Base-by-base conservation (phyloP, 73 alveolate genomes). In the Stentor roeselii region DNA sequence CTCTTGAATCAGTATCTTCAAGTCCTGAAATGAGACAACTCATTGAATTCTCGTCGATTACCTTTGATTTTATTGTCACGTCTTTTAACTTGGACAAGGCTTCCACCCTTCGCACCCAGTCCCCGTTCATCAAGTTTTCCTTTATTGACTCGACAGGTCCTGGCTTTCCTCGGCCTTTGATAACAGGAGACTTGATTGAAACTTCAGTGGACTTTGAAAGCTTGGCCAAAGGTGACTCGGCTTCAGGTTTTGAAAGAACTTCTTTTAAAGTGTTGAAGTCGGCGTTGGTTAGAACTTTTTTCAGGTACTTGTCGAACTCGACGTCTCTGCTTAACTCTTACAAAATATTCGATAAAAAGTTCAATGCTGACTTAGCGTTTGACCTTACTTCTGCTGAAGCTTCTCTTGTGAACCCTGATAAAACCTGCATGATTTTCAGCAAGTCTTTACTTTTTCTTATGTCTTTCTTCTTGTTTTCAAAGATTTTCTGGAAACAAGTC, bases 301-400 rank as follows among this genome's bases (percentile, higher is more conserved):
- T 67, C 41, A 67, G 34, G 21, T 21, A 34, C 34, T 67, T 67
- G 34, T 67, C 80, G 37, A 67, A 67, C 21, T 67, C 80, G 42
- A 27, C n/a, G 14, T 21, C 41, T 27, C 67, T 50, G 21, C 21
- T 11, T 50, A 50, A 50, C 21, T 50, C 21, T 50, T 50, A 50
- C 67, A 50, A 21, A 11, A 50, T 50, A 50, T 21, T 50, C 21
- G 67, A 21, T 67, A 67, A 32, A 34, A 21, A 67, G 41, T 67
- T 67, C 37, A 67, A 2, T 2, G 80, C 80, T 0, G 80, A 21
- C 37, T 67, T 67, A 27, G 80, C 80, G 2, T 67, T 67, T 21
- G 37, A 67, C 2, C 80, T 67, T 67, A 67, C 80, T 67, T 67
- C 80, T 21, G 80, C 80, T 67, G 80, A 67, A 30, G 80, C 80